phyloP scores from a whole-genome alignment of 2,329 filamentous ascomycete species.

The Ophiocordyceps australis region DNA sequence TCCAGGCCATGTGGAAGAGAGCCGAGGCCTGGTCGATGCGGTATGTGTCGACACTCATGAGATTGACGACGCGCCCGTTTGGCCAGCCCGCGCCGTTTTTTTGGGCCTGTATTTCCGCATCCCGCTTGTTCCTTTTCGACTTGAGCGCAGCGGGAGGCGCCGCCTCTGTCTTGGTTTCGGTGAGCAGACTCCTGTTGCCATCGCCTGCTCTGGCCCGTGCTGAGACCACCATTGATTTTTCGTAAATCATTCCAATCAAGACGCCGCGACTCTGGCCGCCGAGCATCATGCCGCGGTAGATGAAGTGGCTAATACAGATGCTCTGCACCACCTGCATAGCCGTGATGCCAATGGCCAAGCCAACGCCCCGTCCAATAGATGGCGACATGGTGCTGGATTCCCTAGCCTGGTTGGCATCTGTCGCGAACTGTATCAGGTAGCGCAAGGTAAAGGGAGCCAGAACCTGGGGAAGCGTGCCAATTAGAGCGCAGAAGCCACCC shows the following conservation, averaged over 20 bases:
- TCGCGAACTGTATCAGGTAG: conserved; percentile 73
- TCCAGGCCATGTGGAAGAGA: conserved; percentile 86
- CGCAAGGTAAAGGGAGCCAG: conserved; percentile 71
- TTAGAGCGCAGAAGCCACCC: conserved; percentile 60
- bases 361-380: conserved; percentile 56
- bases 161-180: conserved; percentile 11
- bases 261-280: conserved; percentile 70
- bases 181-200: conserved; percentile 11
- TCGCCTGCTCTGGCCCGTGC: conserved; percentile 77
- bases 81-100: conserved; percentile 68
- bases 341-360: conserved; percentile 69
- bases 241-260: conserved; percentile 74
- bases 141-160: conserved; percentile 12
- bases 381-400: conserved; percentile 34
- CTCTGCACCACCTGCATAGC: conserved; percentile 73
- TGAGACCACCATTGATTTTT: conserved; percentile 81
- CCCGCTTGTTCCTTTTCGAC: conserved; percentile 15
- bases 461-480: conserved; percentile 59
- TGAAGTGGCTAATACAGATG: conserved; percentile 72
- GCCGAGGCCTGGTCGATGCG: conserved; percentile 77
- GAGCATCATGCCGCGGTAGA: conserved; percentile 82
- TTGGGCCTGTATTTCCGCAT: conserved; percentile 19
- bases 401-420: conserved; percentile 55
- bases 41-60: conserved; percentile 94
- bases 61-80: conserved; percentile 77